Evolutionary conservation across 306 rosid genomes (phyloP).

Genomic region (Lotus japonicus): DNA sequence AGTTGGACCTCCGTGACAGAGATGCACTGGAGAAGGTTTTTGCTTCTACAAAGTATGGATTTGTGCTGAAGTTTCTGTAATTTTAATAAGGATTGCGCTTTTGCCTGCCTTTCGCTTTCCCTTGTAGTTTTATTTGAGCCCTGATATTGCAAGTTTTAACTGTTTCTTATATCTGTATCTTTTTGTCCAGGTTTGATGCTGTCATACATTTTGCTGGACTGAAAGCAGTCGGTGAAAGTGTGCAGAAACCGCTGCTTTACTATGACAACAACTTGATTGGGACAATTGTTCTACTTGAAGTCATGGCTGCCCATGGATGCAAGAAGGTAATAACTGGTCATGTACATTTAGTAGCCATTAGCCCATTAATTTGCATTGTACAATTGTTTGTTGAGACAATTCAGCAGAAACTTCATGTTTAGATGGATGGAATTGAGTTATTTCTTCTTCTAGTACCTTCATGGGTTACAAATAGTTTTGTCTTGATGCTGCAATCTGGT

Average conservation of each 20-base stretch:
- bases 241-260: slow-evolving; percentile 70
- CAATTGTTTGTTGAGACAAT: not conserved
- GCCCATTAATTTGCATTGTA: not conserved
- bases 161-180: not conserved
- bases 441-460: not conserved
- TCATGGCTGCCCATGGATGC: slow-evolving; percentile 95
- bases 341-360: not conserved
- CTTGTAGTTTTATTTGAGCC: not conserved
- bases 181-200: slow-evolving; percentile 69
- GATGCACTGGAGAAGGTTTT: slow-evolving; percentile 57
- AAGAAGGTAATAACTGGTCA: slow-evolving; percentile 49
- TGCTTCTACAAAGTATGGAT: slow-evolving; percentile 55
- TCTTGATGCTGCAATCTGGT: slow-evolving; percentile 5
- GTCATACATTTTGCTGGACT: slow-evolving; percentile 96
- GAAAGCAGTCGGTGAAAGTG: slow-evolving; percentile 98
- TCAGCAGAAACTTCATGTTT: not conserved
- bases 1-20: slow-evolving; percentile 86
- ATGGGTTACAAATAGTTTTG: not conserved
- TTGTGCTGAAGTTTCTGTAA: not conserved
- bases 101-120: not conserved
- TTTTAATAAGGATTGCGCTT: not conserved
- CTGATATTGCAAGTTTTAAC: not conserved
- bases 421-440: slow-evolving; percentile 5
- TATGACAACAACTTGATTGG: slow-evolving; percentile 86
- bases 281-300: slow-evolving; percentile 75